Percentiles rank a stretch among this genome's conserved stretches.
Evolutionary conservation across 768 basidiomycete species (phyloP).

Genomic region (Tulasnella calospora): DNA sequence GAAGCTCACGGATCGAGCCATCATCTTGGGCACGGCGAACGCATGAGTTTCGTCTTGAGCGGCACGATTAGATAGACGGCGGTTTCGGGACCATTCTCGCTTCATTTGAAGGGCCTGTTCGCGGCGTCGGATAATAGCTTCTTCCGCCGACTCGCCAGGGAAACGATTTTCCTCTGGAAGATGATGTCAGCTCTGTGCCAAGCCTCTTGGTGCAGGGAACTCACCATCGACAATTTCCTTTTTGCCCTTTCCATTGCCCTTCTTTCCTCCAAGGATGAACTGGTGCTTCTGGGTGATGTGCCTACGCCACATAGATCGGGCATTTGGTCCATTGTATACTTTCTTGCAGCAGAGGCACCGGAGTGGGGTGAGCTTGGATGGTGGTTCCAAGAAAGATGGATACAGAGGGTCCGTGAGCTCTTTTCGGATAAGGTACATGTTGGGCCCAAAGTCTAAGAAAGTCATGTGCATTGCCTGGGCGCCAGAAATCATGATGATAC

Average conservation of each 20-base stretch:
- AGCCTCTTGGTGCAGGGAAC: not conserved
- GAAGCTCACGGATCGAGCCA: not conserved
- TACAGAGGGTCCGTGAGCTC: constrained; percentile 24
- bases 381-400: constrained; percentile 26
- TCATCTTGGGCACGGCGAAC: not conserved
- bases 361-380: constrained; percentile 17
- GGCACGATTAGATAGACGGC: not conserved
- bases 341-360: constrained; percentile 28
- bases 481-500: constrained; percentile 23
- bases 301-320: constrained; percentile 27
- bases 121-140: not conserved
- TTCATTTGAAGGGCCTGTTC: constrained; percentile 1
- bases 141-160: constrained; percentile 6
- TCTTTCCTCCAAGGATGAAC: constrained; percentile 25
- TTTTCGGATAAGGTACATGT: constrained; percentile 24
- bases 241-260: constrained; percentile 20
- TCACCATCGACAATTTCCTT: constrained; percentile 9
- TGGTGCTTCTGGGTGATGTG: constrained; percentile 26
- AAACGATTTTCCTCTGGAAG: constrained; percentile 8
- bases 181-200: not conserved
- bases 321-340: constrained; percentile 25
- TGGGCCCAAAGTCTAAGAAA: constrained; percentile 19
- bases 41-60: not conserved
- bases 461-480: constrained; percentile 24
- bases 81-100: constrained; percentile 19